Base-by-base conservation (phyloP, 2,329 filamentous ascomycete genomes). In the Chlorencoelia australis region DNA sequence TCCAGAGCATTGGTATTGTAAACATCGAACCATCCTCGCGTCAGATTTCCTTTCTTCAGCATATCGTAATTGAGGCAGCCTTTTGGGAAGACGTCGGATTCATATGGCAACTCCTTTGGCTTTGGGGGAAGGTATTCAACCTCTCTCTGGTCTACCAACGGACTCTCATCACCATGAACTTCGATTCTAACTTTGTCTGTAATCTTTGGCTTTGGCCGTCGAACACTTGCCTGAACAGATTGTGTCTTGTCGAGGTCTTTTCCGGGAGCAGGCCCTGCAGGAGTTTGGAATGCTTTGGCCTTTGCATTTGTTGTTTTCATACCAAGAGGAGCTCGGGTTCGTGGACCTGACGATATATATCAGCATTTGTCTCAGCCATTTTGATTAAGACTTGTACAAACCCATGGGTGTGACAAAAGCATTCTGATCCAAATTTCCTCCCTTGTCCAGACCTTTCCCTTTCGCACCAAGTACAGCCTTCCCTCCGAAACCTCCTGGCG, bases 231-330 rank as follows among this genome's bases (percentile, higher is more conserved):
- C 32, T 49, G 45, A 7, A 66, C 71, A 45, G 65, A 59, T 39
- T 74, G 70, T 1, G 75, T 74, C 59, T 78, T 80, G 45, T 79
- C 77, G 33, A 72, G 60, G 40, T 78, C 74, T 31, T 70, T 67
- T 26, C 70, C 67, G 15, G 67, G 65, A 40, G 64, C 65, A 50
- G 78, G 80, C 20, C 72, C 78, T 19, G 73, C 78, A 5, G 73
- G 73, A 4, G 77, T 79, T 45, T 82, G 78, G 47, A 77, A 71
- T 33, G 68, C 69, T 55, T 68, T 75, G 41, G 79, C 73, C 66
- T 94, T 96, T 36, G 84, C 86, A 59, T 98, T 98, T 35, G 91
- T 96, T 1, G 89, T 96, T 62, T 98, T 98, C 68, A 85, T 81
- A 21, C 89, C 89, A 31, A 98, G 66, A 9, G 86, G 83, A 24